phyloP scores from a whole-genome alignment of 2,329 filamentous ascomycete species.

The Sporothrix globosa region DNA sequence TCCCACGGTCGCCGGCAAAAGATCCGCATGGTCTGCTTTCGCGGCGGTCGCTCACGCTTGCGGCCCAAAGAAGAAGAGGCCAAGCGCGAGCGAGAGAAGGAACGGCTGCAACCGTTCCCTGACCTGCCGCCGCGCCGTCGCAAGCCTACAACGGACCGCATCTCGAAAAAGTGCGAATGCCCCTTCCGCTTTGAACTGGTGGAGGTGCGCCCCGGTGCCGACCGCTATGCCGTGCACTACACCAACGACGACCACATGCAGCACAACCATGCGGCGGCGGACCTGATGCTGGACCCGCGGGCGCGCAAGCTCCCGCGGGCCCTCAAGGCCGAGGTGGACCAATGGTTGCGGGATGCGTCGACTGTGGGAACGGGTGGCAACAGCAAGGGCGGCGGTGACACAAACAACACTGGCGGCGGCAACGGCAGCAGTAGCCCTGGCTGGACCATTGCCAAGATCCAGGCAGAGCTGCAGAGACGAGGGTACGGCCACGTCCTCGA shows the following conservation, averaged over 20 bases:
- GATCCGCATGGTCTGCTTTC: slow-evolving; percentile 47
- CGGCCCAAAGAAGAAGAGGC: slow-evolving; percentile 33
- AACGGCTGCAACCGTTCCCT: slow-evolving; percentile 25
- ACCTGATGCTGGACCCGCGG: slow-evolving; percentile 45
- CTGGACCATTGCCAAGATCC: slow-evolving; percentile 44
- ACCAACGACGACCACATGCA: slow-evolving; percentile 44
- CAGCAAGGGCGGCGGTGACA: neutral
- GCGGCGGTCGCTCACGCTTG: slow-evolving; percentile 45
- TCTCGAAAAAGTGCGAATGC: slow-evolving; percentile 46
- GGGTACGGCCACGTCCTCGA: slow-evolving; percentile 46
- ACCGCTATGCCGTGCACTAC: slow-evolving; percentile 47
- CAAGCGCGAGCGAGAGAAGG: slow-evolving; percentile 34
- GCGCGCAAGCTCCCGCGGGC: slow-evolving; percentile 43
- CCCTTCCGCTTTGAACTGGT: slow-evolving; percentile 46
- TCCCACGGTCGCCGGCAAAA: slow-evolving; percentile 45
- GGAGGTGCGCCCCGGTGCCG: slow-evolving; percentile 43
- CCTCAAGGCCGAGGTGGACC: slow-evolving; percentile 44
- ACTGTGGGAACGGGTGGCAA: slow-evolving; percentile 33
- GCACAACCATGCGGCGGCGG: slow-evolving; percentile 46
- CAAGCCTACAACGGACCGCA: slow-evolving; percentile 44
- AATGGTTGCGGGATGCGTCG: slow-evolving; percentile 41
- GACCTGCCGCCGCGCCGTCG: slow-evolving; percentile 36
- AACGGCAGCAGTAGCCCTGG: neutral
- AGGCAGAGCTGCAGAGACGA: slow-evolving; percentile 43
- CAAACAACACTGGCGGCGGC: neutral